Percentiles rank a stretch among this genome's conserved stretches.
phyloP scores from a whole-genome alignment of 306 rosid species.

The barrel medic (Medicago truncatula) region DNA sequence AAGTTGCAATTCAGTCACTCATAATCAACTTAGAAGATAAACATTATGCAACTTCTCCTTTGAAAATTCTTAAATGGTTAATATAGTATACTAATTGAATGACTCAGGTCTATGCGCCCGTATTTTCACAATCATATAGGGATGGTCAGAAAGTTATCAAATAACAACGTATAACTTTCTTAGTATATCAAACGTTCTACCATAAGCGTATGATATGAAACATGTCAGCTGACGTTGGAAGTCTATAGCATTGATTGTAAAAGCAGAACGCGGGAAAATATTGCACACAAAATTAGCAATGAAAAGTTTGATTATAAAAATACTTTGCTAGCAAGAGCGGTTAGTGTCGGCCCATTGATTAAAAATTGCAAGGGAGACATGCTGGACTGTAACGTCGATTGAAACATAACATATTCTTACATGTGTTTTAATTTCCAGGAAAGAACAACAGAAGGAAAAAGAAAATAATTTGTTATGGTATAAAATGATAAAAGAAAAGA shows the following conservation, averaged over 20 bases:
- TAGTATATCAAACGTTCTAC: not conserved
- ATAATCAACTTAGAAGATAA: not conserved
- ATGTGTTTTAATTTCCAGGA: slow-evolving; percentile 41
- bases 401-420: slow-evolving; percentile 30
- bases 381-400: slow-evolving; percentile 3
- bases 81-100: not conserved
- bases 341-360: slow-evolving; percentile 40
- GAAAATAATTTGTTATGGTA: not conserved
- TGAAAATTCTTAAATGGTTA: not conserved
- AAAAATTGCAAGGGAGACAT: slow-evolving; percentile 35
- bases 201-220: not conserved
- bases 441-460: slow-evolving; percentile 21
- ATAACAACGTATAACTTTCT: not conserved
- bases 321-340: slow-evolving; percentile 23
- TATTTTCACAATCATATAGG: not conserved
- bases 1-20: not conserved
- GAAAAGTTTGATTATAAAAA: slow-evolving; percentile 36
- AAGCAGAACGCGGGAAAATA: not conserved
- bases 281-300: slow-evolving; percentile 26
- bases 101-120: not conserved
- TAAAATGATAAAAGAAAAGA: slow-evolving; percentile 4
- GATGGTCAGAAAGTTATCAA: not conserved
- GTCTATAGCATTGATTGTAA: slow-evolving; percentile 6
- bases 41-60: slow-evolving; percentile 1
- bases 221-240: slow-evolving; percentile 9